phyloP scores from a whole-genome alignment of 768 basidiomycete genomes.

The Rubroboletus satanas region DNA sequence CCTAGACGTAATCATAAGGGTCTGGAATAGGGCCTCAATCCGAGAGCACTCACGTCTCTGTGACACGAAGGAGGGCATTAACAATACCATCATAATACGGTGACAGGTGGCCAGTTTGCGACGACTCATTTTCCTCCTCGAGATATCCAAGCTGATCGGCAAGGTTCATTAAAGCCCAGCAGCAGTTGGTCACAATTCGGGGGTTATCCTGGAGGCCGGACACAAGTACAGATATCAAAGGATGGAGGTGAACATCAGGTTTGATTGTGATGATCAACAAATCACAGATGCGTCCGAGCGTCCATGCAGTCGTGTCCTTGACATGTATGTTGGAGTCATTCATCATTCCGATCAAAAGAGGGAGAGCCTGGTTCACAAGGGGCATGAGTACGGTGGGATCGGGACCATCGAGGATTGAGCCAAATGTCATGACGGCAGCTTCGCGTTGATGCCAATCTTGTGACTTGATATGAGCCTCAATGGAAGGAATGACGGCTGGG shows the following conservation, averaged over 20 bases:
- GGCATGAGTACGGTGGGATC: conserved; percentile 84
- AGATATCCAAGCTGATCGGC: conserved; percentile 82
- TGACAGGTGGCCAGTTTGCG: conserved; percentile 64
- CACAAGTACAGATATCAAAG: conserved; percentile 80
- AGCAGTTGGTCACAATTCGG: conserved; percentile 88
- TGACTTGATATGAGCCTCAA: conserved; percentile 90
- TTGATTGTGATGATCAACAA: conserved; percentile 82
- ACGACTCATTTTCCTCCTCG: conserved; percentile 55
- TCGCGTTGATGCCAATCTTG: conserved; percentile 95
- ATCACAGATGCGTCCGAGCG: conserved; percentile 92
- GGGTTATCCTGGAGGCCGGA: conserved; percentile 75
- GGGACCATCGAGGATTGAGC: conserved; percentile 95
- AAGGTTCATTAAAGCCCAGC: conserved; percentile 95
- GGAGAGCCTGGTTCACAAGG: conserved; percentile 90
- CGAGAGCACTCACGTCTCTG: conserved; percentile 65
- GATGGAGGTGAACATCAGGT: conserved; percentile 81
- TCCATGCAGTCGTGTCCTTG: conserved; percentile 98
- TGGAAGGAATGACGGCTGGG: conserved; percentile 92
- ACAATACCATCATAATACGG: conserved; percentile 89
- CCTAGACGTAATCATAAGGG: conserved; percentile 36
- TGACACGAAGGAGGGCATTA: conserved; percentile 76
- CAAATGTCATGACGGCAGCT: conserved; percentile 97
- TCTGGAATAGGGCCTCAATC: neutral
- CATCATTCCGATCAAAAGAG: conserved; percentile 96
- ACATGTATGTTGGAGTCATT: conserved; percentile 78